A percentile compares a stretch with the other conserved stretches of the same genome.
These are phyloP conservation scores for Leccinum truebloodii DNA, from an alignment of 768 basidiomycete species.

Conservation along the genomic window DNA sequence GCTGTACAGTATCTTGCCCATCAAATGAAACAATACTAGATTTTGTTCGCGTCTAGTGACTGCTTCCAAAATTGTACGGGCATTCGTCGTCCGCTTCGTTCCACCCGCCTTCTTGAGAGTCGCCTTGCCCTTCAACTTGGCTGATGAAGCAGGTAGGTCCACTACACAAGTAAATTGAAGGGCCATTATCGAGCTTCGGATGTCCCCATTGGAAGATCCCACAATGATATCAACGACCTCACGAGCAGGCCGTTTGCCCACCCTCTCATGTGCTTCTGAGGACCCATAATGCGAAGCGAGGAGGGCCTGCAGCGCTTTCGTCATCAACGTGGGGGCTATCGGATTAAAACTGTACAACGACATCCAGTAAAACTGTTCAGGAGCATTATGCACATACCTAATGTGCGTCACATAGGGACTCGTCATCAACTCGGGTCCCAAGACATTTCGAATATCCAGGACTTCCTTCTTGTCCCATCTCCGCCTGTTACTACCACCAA, in stretches of 20 bases:
- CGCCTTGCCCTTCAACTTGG: slow-evolving; percentile 26
- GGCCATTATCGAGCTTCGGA: slow-evolving; percentile 90
- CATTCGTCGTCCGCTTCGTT: slow-evolving; percentile 19
- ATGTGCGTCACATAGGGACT: slow-evolving; percentile 81
- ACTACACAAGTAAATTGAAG: slow-evolving; percentile 80
- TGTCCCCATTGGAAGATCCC: slow-evolving; percentile 84
- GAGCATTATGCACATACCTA: slow-evolving; percentile 47
- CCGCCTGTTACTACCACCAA: slow-evolving; percentile 41
- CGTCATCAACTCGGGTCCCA: slow-evolving; percentile 68
- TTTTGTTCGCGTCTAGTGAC: slow-evolving; percentile 84
- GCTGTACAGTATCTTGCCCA: slow-evolving; percentile 94
- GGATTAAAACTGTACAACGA: slow-evolving; percentile 75
- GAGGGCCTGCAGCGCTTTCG: slow-evolving; percentile 70
- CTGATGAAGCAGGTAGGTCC: slow-evolving; percentile 25
- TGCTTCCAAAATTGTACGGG: slow-evolving; percentile 57
- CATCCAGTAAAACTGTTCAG: neutral
- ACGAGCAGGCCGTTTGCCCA: slow-evolving; percentile 48
- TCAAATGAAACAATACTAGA: slow-evolving; percentile 84
- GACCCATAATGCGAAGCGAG: slow-evolving; percentile 49
- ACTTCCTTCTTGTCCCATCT: slow-evolving; percentile 54
- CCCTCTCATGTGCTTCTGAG: slow-evolving; percentile 8
- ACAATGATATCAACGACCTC: slow-evolving; percentile 76
- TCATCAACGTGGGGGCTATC: slow-evolving; percentile 83
- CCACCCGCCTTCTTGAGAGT: slow-evolving; percentile 33
- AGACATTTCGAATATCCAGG: slow-evolving; percentile 66